These are phyloP conservation scores for Phaeolepiota aurea DNA, from an alignment of 768 basidiomycete genomes.

Conservation along the genomic window DNA sequence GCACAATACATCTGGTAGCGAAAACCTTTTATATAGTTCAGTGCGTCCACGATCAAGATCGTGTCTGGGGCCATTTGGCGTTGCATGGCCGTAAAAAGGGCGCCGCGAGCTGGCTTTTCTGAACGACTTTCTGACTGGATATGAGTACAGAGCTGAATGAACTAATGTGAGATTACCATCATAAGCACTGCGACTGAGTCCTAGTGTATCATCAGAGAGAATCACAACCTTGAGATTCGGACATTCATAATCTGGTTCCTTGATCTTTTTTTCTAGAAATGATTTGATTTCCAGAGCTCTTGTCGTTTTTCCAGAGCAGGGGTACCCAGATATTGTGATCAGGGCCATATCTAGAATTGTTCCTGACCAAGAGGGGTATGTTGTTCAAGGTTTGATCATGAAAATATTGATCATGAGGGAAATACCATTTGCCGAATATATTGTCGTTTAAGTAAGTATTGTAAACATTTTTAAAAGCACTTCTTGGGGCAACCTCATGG, in stretches of 20 bases:
- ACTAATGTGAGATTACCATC: constrained; percentile 42
- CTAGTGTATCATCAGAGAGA: constrained; percentile 69
- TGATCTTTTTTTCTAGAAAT: constrained; percentile 46
- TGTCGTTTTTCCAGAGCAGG: constrained; percentile 79
- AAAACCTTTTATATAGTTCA: constrained; percentile 98
- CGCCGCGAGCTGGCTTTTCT: constrained; percentile 84
- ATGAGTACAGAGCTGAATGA: constrained; percentile 3
- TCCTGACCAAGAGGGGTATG: too few relatives aligned
- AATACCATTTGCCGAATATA: neutral
- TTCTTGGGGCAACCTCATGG: too few relatives aligned
- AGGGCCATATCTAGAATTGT: constrained; percentile 62
- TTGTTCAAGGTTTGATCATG: too few relatives aligned
- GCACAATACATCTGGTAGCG: constrained; percentile 98
- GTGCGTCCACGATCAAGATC: constrained; percentile 81
- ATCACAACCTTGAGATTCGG: constrained; percentile 36
- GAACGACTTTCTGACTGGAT: constrained; percentile 43
- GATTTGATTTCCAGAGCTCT: constrained; percentile 56
- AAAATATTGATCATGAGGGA: neutral
- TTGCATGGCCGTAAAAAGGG: constrained; percentile 77
- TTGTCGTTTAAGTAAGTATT: neutral
- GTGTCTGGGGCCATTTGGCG: constrained; percentile 64
- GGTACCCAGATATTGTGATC: constrained; percentile 83
- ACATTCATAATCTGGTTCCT: constrained; percentile 42
- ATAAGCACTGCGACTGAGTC: constrained; percentile 59
- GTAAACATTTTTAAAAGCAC: too few relatives aligned